Conservation (phyloP, 352 stramenopile species). For the Globisporangium paddicum region DNA sequence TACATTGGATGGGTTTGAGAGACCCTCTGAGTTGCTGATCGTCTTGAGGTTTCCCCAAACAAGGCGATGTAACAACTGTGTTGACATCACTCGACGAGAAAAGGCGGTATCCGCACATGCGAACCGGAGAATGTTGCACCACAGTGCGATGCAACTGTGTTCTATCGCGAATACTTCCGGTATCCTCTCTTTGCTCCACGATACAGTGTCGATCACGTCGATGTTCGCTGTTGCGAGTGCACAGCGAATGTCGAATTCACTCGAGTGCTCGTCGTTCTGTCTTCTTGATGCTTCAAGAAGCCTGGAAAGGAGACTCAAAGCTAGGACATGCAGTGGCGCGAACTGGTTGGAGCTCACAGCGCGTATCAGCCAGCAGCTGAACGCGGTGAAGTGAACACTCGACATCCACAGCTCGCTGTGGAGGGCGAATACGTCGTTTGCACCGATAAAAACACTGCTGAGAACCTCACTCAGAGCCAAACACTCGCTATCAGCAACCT, state of each 20-base stretch:
- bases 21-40: neutral
- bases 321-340: neutral
- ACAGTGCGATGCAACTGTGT: constrained; percentile 2
- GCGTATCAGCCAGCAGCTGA: neutral
- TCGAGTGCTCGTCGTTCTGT: neutral
- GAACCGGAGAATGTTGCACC: constrained; percentile 7
- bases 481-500: neutral
- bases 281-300: neutral
- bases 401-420: neutral
- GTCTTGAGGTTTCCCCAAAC: neutral
- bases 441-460: neutral
- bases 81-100: neutral
- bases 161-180: neutral
- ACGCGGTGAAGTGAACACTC: neutral
- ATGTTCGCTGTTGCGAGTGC: neutral
- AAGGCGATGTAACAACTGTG: constrained; percentile 1
- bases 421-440: neutral
- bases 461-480: constrained; percentile 1
- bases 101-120: neutral
- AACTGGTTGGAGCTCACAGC: neutral
- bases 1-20: neutral
- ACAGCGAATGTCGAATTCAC: neutral
- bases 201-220: constrained; percentile 11
- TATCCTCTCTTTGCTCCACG: constrained; percentile 5
- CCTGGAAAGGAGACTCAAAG: neutral